phyloP scores from a whole-genome alignment of 495 filamentous ascomycete species.

The Daldinia loculata region DNA sequence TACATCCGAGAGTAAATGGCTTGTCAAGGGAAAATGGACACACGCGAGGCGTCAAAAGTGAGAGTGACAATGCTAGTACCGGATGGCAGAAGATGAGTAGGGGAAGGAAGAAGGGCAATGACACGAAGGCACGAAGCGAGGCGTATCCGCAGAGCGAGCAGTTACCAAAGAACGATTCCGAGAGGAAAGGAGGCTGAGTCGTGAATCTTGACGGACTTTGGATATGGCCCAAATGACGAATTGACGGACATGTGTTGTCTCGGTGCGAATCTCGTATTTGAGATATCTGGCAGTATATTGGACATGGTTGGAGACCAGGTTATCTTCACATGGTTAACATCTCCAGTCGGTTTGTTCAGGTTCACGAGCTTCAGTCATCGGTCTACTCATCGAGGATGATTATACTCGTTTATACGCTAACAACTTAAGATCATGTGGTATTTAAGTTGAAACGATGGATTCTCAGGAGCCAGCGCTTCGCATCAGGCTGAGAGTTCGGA shows the following conservation, averaged over 20 bases:
- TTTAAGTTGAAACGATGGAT: slow-evolving; percentile 14
- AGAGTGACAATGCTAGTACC: slow-evolving; percentile 50
- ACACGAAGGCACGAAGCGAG: slow-evolving; percentile 48
- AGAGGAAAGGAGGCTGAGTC: slow-evolving; percentile 63
- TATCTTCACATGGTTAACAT: slow-evolving; percentile 31
- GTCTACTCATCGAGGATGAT: slow-evolving; percentile 11
- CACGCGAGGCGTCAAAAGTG: slow-evolving; percentile 58
- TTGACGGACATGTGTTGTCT: slow-evolving; percentile 20
- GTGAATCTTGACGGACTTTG: slow-evolving; percentile 31
- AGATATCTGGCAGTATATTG: slow-evolving; percentile 32
- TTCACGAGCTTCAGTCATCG: slow-evolving; percentile 6
- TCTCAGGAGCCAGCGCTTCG: slow-evolving; percentile 5
- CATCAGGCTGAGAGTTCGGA: slow-evolving; percentile 13
- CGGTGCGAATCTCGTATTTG: slow-evolving; percentile 25
- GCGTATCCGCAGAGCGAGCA: slow-evolving; percentile 55
- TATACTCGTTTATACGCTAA: slow-evolving; percentile 12
- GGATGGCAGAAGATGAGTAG: slow-evolving; percentile 58
- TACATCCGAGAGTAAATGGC: slow-evolving; percentile 51
- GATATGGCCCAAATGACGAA: slow-evolving; percentile 31
- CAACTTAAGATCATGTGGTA: slow-evolving; percentile 2
- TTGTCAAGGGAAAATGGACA: slow-evolving; percentile 56
- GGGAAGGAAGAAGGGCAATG: slow-evolving; percentile 57
- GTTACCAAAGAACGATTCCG: slow-evolving; percentile 57
- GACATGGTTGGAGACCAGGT: slow-evolving; percentile 36
- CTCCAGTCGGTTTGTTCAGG: slow-evolving; percentile 18